Evolutionary conservation across 768 basidiomycete genomes (phyloP).

Genomic region (Coprinellus aureogranulatus): DNA sequence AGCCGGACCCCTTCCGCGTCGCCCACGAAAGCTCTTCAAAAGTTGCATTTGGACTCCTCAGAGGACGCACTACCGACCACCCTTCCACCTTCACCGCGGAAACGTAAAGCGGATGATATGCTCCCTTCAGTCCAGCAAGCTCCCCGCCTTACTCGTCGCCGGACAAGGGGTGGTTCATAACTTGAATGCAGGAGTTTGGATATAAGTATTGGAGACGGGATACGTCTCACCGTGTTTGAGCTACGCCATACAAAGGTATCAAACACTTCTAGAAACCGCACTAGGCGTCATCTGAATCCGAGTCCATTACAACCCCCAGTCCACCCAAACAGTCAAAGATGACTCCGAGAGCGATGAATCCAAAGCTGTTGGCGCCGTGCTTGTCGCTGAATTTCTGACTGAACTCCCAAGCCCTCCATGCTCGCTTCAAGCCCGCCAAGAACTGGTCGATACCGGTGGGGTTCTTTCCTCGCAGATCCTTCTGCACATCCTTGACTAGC

Average conservation of each 20-base stretch:
- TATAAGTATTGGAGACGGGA: too few species aligned
- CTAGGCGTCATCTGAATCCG: not conserved
- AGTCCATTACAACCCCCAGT: constrained; percentile 11
- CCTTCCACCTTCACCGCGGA: constrained; percentile 30
- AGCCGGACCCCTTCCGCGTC: constrained; percentile 16
- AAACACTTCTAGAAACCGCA: not conserved
- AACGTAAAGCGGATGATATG: constrained; percentile 22
- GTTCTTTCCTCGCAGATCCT: constrained; percentile 28
- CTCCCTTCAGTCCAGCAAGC: not conserved
- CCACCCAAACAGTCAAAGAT: constrained; percentile 59
- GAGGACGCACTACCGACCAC: constrained; percentile 18
- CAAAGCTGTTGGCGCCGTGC: constrained; percentile 65
- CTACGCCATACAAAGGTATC: not conserved
- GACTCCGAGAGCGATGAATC: constrained; percentile 57
- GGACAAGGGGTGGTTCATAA: not conserved
- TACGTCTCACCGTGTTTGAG: too few species aligned
- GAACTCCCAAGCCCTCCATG: constrained; percentile 67
- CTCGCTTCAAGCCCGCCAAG: constrained; percentile 41
- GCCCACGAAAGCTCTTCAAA: constrained; percentile 8
- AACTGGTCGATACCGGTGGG: constrained; percentile 21
- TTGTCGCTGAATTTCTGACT: constrained; percentile 32
- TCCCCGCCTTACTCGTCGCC: not conserved
- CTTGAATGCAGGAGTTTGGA: too few species aligned
- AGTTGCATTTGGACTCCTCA: not conserved
- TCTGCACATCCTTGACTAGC: constrained; percentile 51